A percentile compares a stretch with the other conserved stretches of the same genome.
These are phyloP conservation scores for Schizophyllum amplum DNA, from an alignment of 1,284 basidiomycete species.

Conservation along the genomic window DNA sequence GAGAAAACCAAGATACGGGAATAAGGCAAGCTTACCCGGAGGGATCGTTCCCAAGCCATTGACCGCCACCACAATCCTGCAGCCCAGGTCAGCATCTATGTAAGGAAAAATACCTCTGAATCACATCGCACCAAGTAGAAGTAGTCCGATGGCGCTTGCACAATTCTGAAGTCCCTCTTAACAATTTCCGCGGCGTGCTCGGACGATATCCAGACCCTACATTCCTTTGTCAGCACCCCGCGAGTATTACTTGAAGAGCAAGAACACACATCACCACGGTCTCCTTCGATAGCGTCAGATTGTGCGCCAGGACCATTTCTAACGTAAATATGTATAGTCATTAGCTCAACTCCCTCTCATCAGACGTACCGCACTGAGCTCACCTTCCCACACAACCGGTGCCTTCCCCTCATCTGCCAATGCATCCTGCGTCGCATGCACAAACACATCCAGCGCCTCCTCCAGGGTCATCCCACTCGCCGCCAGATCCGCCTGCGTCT, in stretches of 20 bases:
- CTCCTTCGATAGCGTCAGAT: conserved; percentile 52
- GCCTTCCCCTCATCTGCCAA: conserved; percentile 40
- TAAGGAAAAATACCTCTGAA: not conserved
- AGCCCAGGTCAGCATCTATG: not conserved
- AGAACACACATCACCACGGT: conserved; percentile 58
- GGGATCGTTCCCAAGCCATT: conserved; percentile 61
- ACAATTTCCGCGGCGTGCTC: conserved; percentile 51
- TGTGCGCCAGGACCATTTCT: conserved; percentile 67
- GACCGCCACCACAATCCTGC: conserved; percentile 77
- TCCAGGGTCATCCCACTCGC: conserved; percentile 47
- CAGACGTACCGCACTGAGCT: no score
- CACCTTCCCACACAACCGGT: conserved; percentile 40
- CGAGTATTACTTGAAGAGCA: not conserved
- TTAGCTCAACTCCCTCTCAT: conserved; percentile 10
- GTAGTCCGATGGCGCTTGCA: conserved; percentile 65
- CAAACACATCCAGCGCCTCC: conserved; percentile 58
- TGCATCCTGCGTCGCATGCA: conserved; percentile 40
- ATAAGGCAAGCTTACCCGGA: not conserved
- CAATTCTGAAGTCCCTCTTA: conserved; percentile 48
- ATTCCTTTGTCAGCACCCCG: no score
- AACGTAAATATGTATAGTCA: not conserved
- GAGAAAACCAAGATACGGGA: no score
- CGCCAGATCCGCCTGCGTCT: conserved; percentile 46
- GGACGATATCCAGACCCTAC: conserved; percentile 67
- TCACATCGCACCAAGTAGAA: conserved; percentile 55